phyloP scores from a whole-genome alignment of 2,329 filamentous ascomycete species.

The Ilyonectria destructans region DNA sequence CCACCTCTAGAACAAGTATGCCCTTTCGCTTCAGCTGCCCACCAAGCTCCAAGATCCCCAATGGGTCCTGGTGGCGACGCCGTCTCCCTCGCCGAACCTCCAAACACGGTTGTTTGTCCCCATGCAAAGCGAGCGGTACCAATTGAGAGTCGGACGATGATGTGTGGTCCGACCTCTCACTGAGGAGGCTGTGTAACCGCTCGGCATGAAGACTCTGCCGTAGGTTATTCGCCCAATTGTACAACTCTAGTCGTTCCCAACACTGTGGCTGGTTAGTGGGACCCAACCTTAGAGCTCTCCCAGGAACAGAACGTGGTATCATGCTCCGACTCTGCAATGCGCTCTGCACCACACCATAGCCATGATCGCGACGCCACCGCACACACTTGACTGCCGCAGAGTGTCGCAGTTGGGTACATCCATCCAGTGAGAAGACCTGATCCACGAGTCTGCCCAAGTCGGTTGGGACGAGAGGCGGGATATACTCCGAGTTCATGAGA shows the following conservation, averaged over 20 bases:
- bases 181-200: slow-evolving; percentile 46
- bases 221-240: slow-evolving; percentile 57
- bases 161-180: slow-evolving; percentile 36
- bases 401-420: slow-evolving; percentile 86
- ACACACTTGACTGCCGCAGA: slow-evolving; percentile 87
- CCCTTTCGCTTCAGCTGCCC: slow-evolving; percentile 77
- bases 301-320: slow-evolving; percentile 37
- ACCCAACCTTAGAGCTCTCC: slow-evolving; percentile 38
- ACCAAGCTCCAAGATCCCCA: slow-evolving; percentile 82
- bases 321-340: slow-evolving; percentile 39
- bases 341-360: slow-evolving; percentile 37
- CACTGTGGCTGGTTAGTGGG: slow-evolving; percentile 38
- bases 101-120: slow-evolving; percentile 12
- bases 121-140: slow-evolving; percentile 31
- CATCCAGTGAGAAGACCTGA: slow-evolving; percentile 83
- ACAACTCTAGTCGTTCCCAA: slow-evolving; percentile 54
- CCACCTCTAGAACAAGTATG: slow-evolving; percentile 79
- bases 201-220: slow-evolving; percentile 56
- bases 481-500: slow-evolving; percentile 92
- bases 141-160: slow-evolving; percentile 39
- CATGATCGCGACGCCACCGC: slow-evolving; percentile 72
- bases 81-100: slow-evolving; percentile 28
- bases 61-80: slow-evolving; percentile 76
- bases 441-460: slow-evolving; percentile 82
- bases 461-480: slow-evolving; percentile 83